Percentiles rank a stretch among this genome's conserved stretches.
Evolutionary conservation across 2,329 filamentous ascomycete genomes (phyloP).

Genomic region (Chaetothyriales sp.): DNA sequence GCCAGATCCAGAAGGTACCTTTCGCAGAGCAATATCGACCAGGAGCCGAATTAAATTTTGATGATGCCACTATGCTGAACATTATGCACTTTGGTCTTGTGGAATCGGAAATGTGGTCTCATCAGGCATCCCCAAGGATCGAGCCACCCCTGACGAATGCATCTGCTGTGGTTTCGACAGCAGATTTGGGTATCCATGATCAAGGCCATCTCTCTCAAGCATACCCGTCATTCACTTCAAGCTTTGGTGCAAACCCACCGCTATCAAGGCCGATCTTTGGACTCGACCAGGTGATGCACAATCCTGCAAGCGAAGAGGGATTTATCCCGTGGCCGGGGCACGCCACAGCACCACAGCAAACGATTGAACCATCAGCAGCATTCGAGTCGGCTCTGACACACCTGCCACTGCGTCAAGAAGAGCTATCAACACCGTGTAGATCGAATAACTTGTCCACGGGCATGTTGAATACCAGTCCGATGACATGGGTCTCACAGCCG

Average conservation of each 20-base stretch:
- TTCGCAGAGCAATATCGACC: neutral
- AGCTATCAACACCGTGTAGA: slow-evolving; percentile 14
- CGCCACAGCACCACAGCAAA: slow-evolving; percentile 11
- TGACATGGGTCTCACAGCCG: slow-evolving; percentile 8
- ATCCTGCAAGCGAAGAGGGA: slow-evolving; percentile 4
- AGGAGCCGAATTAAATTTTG: neutral
- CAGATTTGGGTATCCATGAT: neutral
- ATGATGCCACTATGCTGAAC: neutral
- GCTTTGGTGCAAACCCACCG: slow-evolving; percentile 7
- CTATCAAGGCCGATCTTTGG: slow-evolving; percentile 16
- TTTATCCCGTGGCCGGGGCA: slow-evolving; percentile 4
- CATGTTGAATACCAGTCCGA: slow-evolving; percentile 13
- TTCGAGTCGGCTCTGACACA: slow-evolving; percentile 12
- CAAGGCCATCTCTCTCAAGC: neutral
- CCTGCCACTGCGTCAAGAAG: slow-evolving; percentile 11
- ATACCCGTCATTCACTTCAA: neutral
- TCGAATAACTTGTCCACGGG: slow-evolving; percentile 6
- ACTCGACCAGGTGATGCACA: neutral
- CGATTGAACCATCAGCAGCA: slow-evolving; percentile 15
- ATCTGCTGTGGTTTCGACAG: neutral
- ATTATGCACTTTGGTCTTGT: neutral
- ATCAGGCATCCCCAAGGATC: slow-evolving; percentile 1
- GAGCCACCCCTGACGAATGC: slow-evolving; percentile 1
- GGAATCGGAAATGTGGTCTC: slow-evolving; percentile 1
- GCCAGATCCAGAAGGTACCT: neutral